phyloP scores from a whole-genome alignment of 371 early-diverging fungal species.

The Mortierella sp. region DNA sequence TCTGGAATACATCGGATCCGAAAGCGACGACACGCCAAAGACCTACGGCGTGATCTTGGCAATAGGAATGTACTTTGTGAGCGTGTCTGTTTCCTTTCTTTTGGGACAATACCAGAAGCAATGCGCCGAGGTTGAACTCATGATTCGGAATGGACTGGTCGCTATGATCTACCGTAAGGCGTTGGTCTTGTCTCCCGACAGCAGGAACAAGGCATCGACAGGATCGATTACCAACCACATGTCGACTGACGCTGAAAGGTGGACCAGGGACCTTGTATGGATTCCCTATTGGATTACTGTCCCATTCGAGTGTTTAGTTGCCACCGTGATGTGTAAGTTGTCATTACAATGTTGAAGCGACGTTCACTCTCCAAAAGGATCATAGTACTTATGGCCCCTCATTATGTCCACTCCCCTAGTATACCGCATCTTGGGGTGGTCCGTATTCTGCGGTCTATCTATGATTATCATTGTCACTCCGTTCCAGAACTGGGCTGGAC shows the following conservation, averaged over 20 bases:
- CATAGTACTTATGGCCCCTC: too few species aligned
- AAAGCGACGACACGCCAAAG: neutral
- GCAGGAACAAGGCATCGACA: slow-evolving; percentile 20
- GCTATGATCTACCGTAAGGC: slow-evolving; percentile 91
- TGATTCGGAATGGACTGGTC: slow-evolving; percentile 76
- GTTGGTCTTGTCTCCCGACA: slow-evolving; percentile 78
- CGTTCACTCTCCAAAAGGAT: too few species aligned
- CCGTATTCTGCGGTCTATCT: slow-evolving; percentile 14
- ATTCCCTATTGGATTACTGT: slow-evolving; percentile 8
- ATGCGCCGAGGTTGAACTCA: slow-evolving; percentile 4
- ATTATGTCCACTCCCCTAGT: neutral
- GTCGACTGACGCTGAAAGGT: slow-evolving; percentile 76
- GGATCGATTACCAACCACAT: slow-evolving; percentile 87
- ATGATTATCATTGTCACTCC: slow-evolving; percentile 25
- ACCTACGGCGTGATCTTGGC: slow-evolving; percentile 12
- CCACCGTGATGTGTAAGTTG: slow-evolving; percentile 12
- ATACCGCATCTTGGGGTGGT: slow-evolving; percentile 16
- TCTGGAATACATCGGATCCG: slow-evolving; percentile 6
- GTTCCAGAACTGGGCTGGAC: slow-evolving; percentile 20
- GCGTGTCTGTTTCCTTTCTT: slow-evolving; percentile 2
- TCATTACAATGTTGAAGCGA: neutral
- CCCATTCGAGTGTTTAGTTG: slow-evolving; percentile 21
- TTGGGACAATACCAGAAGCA: slow-evolving; percentile 25
- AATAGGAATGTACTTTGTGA: slow-evolving; percentile 17
- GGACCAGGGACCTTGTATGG: slow-evolving; percentile 11